Evolutionary conservation across 2,329 filamentous ascomycete species (phyloP).

Genomic region (Penicillium sp.): DNA sequence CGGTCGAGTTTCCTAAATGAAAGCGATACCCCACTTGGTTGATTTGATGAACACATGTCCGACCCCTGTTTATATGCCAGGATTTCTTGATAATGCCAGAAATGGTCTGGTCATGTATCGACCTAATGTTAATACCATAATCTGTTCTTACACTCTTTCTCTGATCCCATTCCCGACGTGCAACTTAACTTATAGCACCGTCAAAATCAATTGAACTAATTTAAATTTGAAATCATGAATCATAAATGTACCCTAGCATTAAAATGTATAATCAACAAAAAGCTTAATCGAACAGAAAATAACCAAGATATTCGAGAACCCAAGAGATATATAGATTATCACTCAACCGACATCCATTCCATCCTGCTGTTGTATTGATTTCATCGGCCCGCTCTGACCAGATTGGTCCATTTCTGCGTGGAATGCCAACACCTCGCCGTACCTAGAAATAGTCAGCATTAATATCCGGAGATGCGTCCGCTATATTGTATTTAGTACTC

Average conservation of each 20-base stretch:
- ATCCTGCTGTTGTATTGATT: neutral
- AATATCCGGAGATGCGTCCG: neutral
- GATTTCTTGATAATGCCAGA: neutral
- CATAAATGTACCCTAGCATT: neutral
- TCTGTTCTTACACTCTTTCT: neutral
- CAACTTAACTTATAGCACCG: no score
- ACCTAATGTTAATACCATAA: conserved; percentile 9
- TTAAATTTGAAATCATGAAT: neutral
- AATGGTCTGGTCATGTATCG: neutral
- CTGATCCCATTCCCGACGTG: neutral
- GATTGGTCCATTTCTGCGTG: conserved; percentile 9
- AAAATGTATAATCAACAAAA: neutral
- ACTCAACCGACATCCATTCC: conserved; percentile 12
- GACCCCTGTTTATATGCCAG: neutral
- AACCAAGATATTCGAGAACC: neutral
- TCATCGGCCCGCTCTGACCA: neutral
- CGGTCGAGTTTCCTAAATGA: neutral
- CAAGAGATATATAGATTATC: neutral
- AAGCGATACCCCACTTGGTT: conserved; percentile 4
- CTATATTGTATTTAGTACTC: conserved; percentile 37
- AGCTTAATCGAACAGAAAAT: neutral
- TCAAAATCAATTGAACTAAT: neutral
- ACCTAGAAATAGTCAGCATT: conserved; percentile 1
- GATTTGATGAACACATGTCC: conserved; percentile 4
- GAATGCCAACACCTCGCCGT: conserved; percentile 20